Evolutionary conservation across 2,329 filamentous ascomycete genomes (phyloP).

Genomic region (Cladosporium colombiae): DNA sequence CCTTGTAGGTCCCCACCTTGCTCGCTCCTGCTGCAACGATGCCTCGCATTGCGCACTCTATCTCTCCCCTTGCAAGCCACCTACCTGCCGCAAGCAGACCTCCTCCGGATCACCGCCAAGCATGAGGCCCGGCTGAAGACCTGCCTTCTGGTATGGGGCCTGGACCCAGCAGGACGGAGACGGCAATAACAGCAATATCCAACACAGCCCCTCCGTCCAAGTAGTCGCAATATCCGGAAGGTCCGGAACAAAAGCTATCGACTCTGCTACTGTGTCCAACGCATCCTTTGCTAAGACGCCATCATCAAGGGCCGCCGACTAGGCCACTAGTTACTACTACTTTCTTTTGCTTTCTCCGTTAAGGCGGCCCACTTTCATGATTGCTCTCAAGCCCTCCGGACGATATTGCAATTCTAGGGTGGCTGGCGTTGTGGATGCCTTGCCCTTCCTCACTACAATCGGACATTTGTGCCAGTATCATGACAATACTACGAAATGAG

Average conservation of each 20-base stretch:
- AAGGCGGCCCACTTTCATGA: background rate
- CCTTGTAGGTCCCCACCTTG: background rate
- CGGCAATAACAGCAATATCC: background rate
- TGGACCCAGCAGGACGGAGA: background rate
- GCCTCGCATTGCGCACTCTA: slow-evolving; percentile 1
- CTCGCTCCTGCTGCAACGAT: background rate
- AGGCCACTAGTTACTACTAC: no score
- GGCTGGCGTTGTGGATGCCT: background rate
- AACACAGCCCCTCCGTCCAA: background rate
- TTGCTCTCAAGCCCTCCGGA: background rate
- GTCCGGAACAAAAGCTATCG: slow-evolving; percentile 3
- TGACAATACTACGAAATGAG: background rate
- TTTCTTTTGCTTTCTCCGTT: background rate
- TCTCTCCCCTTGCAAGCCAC: background rate
- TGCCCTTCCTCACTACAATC: background rate
- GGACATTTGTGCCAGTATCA: background rate
- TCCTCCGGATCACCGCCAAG: slow-evolving; percentile 2
- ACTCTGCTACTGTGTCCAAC: background rate
- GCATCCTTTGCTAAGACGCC: slow-evolving; percentile 1
- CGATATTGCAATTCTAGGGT: background rate
- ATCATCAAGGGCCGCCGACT: background rate
- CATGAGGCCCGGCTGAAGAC: background rate
- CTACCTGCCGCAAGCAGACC: background rate
- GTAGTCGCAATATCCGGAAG: background rate
- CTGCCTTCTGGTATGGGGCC: background rate